A percentile compares a stretch with the other conserved stretches of the same genome.
These are phyloP conservation scores for Ustulina deusta DNA, from an alignment of 2,329 filamentous ascomycete genomes.

Conservation along the genomic window DNA sequence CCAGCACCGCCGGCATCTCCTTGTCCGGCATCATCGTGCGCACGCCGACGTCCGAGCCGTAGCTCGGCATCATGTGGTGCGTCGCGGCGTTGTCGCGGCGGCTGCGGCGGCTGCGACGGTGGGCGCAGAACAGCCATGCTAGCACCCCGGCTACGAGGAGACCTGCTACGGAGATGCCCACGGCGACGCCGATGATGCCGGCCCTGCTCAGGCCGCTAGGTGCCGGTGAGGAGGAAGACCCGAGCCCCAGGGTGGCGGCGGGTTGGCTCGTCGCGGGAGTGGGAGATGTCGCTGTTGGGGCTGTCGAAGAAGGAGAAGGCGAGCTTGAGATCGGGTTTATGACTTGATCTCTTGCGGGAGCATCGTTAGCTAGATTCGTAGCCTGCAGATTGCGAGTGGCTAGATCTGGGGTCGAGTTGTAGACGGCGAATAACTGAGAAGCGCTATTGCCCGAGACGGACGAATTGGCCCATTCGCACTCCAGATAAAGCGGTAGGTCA, in stretches of 20 bases:
- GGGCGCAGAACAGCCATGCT: constrained; percentile 58
- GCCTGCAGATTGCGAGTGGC: neutral
- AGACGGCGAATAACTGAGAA: constrained; percentile 39
- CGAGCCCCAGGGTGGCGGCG: neutral
- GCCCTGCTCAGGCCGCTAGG: constrained; percentile 11
- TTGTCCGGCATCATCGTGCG: constrained; percentile 59
- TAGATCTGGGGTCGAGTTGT: neutral
- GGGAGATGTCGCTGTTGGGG: constrained; percentile 13
- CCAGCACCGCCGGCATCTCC: constrained; percentile 36
- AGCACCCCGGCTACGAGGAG: constrained; percentile 56
- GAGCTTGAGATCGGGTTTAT: neutral
- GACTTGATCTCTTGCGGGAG: constrained; percentile 3
- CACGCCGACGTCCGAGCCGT: constrained; percentile 44
- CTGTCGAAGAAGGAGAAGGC: constrained; percentile 15
- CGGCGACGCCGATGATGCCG: constrained; percentile 47
- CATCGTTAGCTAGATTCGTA: fast-evolving
- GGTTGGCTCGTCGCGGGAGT: constrained; percentile 9
- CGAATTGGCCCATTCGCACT: constrained; percentile 43
- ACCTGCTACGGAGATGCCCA: constrained; percentile 48
- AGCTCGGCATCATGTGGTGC: constrained; percentile 44
- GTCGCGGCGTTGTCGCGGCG: constrained; percentile 48
- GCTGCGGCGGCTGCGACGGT: constrained; percentile 54
- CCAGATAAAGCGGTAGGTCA: constrained; percentile 40
- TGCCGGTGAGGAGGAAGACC: neutral
- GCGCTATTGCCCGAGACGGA: constrained; percentile 39